Conservation (phyloP, 2,329 filamentous ascomycete species). For the Falciphora oryzae region DNA sequence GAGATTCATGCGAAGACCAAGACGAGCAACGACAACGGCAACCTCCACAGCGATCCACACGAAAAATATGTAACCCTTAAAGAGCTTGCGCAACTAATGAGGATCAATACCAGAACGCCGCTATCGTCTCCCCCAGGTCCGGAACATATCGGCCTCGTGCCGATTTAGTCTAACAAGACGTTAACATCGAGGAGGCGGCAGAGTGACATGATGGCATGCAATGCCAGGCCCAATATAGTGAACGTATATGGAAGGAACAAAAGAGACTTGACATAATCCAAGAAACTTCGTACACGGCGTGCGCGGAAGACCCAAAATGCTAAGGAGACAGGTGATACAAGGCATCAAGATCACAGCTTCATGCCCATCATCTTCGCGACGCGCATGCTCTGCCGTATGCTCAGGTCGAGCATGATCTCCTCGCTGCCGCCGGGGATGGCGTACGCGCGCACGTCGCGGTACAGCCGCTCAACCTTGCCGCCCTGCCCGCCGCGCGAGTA, state of each 20-base stretch:
- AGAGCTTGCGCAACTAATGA: too few species aligned
- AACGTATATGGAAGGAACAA: not conserved
- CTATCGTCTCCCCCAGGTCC: too few species aligned
- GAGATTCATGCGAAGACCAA: too few species aligned
- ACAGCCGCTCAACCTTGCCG: conserved; percentile 89
- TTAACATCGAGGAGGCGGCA: not conserved
- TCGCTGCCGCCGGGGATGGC: conserved; percentile 93
- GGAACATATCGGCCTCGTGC: too few species aligned
- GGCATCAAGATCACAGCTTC: conserved; percentile 64
- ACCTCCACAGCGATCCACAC: not conserved
- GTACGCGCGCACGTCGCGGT: conserved; percentile 92
- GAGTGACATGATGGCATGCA: not conserved
- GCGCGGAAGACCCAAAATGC: not conserved
- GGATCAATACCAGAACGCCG: too few species aligned
- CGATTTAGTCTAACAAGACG: not conserved
- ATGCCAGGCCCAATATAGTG: not conserved
- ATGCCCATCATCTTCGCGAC: conserved; percentile 90
- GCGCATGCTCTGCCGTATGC: conserved; percentile 72
- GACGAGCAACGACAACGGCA: not conserved
- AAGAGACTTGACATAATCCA: not conserved
- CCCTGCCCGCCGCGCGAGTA: conserved; percentile 94
- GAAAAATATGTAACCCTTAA: not conserved
- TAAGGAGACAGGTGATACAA: conserved; percentile 1
- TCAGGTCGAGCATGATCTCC: conserved; percentile 98
- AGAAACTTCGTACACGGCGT: conserved; percentile 6